phyloP scores from a whole-genome alignment of 1,284 basidiomycete genomes.

The Cystobasidium pallidum region DNA sequence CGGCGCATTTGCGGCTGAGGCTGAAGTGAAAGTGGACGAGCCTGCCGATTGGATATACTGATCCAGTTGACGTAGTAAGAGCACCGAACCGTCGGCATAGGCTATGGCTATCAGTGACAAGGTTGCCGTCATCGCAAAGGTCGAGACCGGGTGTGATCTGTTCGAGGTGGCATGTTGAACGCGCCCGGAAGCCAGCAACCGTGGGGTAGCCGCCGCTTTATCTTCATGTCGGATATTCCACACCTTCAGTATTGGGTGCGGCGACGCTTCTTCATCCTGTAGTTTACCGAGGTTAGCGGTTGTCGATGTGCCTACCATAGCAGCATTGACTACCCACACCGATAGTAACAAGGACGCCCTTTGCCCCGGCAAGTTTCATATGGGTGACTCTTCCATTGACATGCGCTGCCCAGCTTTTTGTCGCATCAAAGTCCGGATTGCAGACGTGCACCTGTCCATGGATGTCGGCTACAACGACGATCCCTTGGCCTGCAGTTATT shows the following conservation, averaged over 20 bases:
- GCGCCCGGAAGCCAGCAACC: conserved; percentile 61
- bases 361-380: conserved; percentile 46
- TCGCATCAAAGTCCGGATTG: conserved; percentile 71
- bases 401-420: conserved; percentile 53
- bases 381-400: conserved; percentile 46
- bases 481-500: conserved; percentile 65
- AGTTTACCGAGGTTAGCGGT: conserved; percentile 61
- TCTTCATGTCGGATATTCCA: conserved; percentile 82
- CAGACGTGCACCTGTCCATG: conserved; percentile 77
- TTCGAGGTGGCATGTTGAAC: conserved; percentile 65
- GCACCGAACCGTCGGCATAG: conserved; percentile 89
- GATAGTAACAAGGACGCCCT: conserved; percentile 77
- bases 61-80: conserved; percentile 86
- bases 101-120: conserved; percentile 87
- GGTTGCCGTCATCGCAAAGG: conserved; percentile 76
- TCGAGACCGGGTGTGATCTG: conserved; percentile 81
- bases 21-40: conserved; percentile 24
- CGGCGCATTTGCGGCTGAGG: conserved; percentile 23
- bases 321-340: conserved; percentile 65
- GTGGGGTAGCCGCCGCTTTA: conserved; percentile 69
- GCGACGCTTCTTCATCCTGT: conserved; percentile 35
- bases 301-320: not conserved
- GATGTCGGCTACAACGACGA: conserved; percentile 75
- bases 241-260: conserved; percentile 68
- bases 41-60: conserved; percentile 63